Percentiles rank a stretch among this genome's conserved stretches.
These are phyloP conservation scores for Didymella sp. DNA, from an alignment of 2,329 filamentous ascomycete species.

Conservation along the genomic window DNA sequence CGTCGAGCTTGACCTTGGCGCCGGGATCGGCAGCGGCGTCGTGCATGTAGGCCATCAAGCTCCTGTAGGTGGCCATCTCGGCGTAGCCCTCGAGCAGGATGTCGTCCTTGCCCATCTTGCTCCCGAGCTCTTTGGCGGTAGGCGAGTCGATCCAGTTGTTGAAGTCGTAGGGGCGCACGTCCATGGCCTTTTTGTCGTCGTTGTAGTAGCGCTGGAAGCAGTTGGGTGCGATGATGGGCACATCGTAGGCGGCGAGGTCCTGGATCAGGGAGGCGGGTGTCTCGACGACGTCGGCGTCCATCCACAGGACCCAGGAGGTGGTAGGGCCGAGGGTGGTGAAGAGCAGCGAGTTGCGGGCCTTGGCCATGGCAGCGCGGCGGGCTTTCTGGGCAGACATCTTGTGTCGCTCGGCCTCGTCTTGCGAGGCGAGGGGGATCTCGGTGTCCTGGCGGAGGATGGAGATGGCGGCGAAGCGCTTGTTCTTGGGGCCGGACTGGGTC, in stretches of 20 bases:
- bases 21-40: constrained; percentile 59
- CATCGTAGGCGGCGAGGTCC: constrained; percentile 85
- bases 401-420: constrained; percentile 87
- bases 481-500: constrained; percentile 82
- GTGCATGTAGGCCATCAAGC: constrained; percentile 86
- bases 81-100: constrained; percentile 92
- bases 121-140: constrained; percentile 75
- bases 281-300: constrained; percentile 91
- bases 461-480: constrained; percentile 86
- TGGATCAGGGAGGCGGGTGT: constrained; percentile 85
- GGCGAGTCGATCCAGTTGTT: constrained; percentile 97
- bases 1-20: constrained; percentile 79
- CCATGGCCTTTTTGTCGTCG: constrained; percentile 73
- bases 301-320: constrained; percentile 96
- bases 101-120: constrained; percentile 86
- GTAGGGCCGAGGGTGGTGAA: constrained; percentile 92
- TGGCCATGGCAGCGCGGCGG: constrained; percentile 87
- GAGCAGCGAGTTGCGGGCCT: constrained; percentile 89
- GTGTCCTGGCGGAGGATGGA: constrained; percentile 96
- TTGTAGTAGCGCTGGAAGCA: constrained; percentile 84
- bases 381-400: constrained; percentile 89
- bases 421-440: constrained; percentile 78
- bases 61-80: constrained; percentile 90
- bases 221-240: constrained; percentile 92
- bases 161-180: constrained; percentile 89